Conservation (phyloP, 108 stramenopile genomes). For the Aureococcus anophagefferens region DNA sequence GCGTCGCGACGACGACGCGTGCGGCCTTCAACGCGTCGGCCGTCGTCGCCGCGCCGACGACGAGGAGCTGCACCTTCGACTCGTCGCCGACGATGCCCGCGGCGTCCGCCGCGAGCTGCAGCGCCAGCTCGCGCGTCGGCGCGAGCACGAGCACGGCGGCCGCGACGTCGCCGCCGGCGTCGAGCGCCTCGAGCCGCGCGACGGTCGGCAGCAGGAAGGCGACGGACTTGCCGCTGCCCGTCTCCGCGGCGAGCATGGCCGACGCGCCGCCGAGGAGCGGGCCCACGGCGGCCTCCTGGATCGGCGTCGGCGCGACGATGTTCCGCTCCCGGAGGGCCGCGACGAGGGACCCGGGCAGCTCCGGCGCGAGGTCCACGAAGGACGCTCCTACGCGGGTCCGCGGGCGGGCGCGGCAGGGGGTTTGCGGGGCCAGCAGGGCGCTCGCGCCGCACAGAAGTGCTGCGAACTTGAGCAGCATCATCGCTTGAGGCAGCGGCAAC, state of each 20-base stretch:
- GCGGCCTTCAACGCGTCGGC: neutral
- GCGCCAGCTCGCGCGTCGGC: conserved; percentile 40
- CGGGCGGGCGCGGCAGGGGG: too few relatives aligned
- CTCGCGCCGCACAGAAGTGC: too few relatives aligned
- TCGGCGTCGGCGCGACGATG: neutral
- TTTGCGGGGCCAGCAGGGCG: too few relatives aligned
- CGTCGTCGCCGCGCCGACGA: neutral
- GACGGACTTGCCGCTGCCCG: neutral
- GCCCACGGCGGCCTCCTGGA: neutral
- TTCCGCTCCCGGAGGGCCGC: neutral
- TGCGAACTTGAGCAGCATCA: too few relatives aligned
- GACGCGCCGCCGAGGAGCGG: neutral
- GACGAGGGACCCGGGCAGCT: neutral
- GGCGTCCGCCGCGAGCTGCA: conserved; percentile 26
- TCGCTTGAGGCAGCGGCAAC: too few relatives aligned
- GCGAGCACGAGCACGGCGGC: conserved; percentile 21
- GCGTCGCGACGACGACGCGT: neutral
- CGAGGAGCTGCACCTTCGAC: neutral
- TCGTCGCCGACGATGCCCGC: neutral
- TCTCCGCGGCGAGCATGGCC: neutral
- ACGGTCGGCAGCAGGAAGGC: neutral
- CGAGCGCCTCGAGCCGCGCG: neutral
- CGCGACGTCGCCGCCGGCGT: too few relatives aligned
- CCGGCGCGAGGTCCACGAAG: neutral
- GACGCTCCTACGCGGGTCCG: neutral